A percentile compares a stretch with the other conserved stretches of the same genome.
These are phyloP conservation scores for Aureobasidium sp. DNA, from an alignment of 2,329 filamentous ascomycete genomes.

Conservation along the genomic window DNA sequence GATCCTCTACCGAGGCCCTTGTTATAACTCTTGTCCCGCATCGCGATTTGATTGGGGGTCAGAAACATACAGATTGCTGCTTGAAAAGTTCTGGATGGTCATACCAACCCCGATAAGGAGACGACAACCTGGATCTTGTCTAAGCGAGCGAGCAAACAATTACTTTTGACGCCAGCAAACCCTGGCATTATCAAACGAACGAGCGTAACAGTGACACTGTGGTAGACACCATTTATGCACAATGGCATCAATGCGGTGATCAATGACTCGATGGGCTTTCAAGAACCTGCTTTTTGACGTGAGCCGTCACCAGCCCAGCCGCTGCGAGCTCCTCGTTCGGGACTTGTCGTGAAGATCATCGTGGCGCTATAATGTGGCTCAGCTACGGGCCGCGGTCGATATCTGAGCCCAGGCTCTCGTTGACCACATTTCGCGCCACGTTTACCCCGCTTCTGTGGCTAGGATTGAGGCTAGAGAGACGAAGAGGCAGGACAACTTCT, in stretches of 20 bases:
- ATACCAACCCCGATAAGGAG: too few species aligned
- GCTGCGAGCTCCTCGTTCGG: neutral
- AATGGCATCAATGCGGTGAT: slow-evolving; percentile 15
- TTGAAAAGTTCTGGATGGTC: too few species aligned
- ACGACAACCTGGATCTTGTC: neutral
- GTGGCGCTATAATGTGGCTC: slow-evolving; percentile 5
- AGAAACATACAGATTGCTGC: too few species aligned
- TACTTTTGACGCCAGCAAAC: neutral
- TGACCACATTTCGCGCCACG: neutral
- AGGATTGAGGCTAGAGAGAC: neutral
- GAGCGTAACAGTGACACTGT: neutral
- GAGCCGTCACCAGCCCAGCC: neutral
- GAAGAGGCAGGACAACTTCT: neutral
- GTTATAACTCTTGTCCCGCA: too few species aligned
- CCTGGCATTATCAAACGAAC: neutral
- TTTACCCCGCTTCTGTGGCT: slow-evolving; percentile 13
- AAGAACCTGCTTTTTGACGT: slow-evolving; percentile 9
- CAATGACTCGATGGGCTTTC: neutral
- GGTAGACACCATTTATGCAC: slow-evolving; percentile 3
- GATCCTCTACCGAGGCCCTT: too few species aligned
- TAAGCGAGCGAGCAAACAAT: neutral
- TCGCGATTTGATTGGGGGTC: too few species aligned
- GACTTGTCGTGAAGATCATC: neutral
- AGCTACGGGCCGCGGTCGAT: too few species aligned
- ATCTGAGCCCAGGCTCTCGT: neutral